Percentiles rank a stretch among this genome's conserved stretches.
These are phyloP conservation scores for Dactylellina haptotyla DNA, from an alignment of 2,329 filamentous ascomycete species.

Conservation along the genomic window DNA sequence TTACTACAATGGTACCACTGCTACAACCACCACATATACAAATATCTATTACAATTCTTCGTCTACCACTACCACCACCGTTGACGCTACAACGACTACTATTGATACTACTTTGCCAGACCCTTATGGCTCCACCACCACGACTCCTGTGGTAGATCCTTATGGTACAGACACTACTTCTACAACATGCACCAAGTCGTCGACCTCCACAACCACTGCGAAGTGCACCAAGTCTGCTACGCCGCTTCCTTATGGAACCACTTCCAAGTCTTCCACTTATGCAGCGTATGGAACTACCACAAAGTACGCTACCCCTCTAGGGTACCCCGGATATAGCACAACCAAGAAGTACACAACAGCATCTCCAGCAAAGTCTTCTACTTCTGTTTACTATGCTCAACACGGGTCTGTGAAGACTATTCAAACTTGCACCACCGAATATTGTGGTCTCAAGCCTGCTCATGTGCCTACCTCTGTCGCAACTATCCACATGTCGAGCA, in stretches of 20 bases:
- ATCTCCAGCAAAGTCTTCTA: slow-evolving; percentile 11
- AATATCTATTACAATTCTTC: too few relatives aligned
- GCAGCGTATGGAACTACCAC: background rate
- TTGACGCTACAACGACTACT: background rate
- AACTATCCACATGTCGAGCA: slow-evolving; percentile 3
- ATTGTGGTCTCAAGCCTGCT: slow-evolving; percentile 17
- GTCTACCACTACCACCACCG: background rate
- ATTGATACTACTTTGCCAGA: background rate
- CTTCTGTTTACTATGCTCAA: slow-evolving; percentile 15
- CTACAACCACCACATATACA: background rate
- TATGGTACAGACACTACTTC: background rate
- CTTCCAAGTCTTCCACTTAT: background rate
- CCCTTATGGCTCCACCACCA: background rate
- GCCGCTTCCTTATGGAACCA: background rate
- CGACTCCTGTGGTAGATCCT: background rate
- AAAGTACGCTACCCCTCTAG: background rate
- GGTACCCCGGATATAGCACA: background rate
- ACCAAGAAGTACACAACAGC: background rate
- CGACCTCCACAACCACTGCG: background rate
- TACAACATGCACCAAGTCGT: background rate
- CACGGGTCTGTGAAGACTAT: slow-evolving; percentile 32
- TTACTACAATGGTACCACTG: background rate
- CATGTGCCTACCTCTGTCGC: slow-evolving; percentile 11
- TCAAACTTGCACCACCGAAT: slow-evolving; percentile 37
- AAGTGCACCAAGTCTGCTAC: background rate